Percentiles rank a stretch among this genome's conserved stretches.
Evolutionary conservation across 139 green algal species (phyloP).

Genomic region (Nannochloris sp.): DNA sequence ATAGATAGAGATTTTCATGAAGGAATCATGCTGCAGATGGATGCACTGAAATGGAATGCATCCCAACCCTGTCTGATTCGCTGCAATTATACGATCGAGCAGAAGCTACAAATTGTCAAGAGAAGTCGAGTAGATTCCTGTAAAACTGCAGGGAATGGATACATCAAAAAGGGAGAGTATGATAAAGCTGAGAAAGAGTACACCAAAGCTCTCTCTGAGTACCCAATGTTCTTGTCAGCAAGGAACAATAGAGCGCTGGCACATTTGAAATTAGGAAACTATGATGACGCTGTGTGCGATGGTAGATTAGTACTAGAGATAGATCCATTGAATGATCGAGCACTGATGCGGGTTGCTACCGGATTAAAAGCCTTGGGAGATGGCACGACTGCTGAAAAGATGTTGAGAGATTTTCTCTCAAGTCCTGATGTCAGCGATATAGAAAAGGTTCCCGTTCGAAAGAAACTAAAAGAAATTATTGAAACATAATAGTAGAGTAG

Average conservation of each 20-base stretch:
- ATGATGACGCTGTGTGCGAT: slow-evolving; percentile 45
- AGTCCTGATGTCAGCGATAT: neutral
- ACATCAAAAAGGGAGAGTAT: slow-evolving; percentile 57
- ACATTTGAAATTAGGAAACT: slow-evolving; percentile 51
- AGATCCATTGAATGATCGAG: slow-evolving; percentile 62
- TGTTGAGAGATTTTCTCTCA: neutral
- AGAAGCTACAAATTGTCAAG: too few relatives aligned
- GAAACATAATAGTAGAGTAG: too few relatives aligned
- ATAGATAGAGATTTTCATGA: too few relatives aligned
- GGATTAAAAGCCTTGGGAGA: slow-evolving; percentile 16
- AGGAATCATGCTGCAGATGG: too few relatives aligned
- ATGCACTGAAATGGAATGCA: too few relatives aligned
- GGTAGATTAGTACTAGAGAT: slow-evolving; percentile 35
- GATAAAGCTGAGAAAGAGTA: slow-evolving; percentile 30
- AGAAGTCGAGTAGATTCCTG: too few relatives aligned
- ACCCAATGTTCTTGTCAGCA: slow-evolving; percentile 32
- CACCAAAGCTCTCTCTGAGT: slow-evolving; percentile 41
- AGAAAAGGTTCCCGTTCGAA: too few relatives aligned
- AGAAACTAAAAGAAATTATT: too few relatives aligned
- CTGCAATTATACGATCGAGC: too few relatives aligned
- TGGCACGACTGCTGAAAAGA: neutral
- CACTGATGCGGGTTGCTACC: slow-evolving; percentile 49
- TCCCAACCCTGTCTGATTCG: too few relatives aligned
- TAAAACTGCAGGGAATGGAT: slow-evolving; percentile 41
- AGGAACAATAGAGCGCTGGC: slow-evolving; percentile 72